Base-by-base conservation (phyloP, 257 asterid species). In the Coffea canephora region DNA sequence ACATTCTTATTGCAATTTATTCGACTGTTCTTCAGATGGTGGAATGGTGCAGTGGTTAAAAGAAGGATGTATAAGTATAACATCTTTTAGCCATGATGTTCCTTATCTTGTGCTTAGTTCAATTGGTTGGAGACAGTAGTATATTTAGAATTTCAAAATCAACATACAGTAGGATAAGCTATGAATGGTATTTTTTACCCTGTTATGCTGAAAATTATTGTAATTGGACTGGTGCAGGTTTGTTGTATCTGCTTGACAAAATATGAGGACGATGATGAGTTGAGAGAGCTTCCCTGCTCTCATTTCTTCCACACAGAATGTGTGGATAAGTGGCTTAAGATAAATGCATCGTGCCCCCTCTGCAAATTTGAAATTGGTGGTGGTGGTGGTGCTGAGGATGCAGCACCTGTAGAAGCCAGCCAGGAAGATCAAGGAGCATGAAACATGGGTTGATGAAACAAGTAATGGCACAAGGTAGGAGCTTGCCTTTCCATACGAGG, bases 271-370 rank as follows among this genome's bases (percentile, higher is more conserved):
- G 79, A 84, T 66, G 89, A 86, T 4, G 87, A 86, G 77, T 73
- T 86, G 81, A 86, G 89, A 77, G 89, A 86, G 80, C 67, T 86
- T 61, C 87, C 87, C 48, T 86, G 89, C 84, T 76, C 83, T 27
- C 89, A 86, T 79, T 86, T 84, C 86, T 86, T 86, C 81, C 89
- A 86, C 15, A 82, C 84, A 0, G 81, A 77, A 1, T 86, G 89
- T 39, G 89, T 86, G 69, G 89, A 86, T 49, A 86, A 86, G 77
- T 86, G 89, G 89, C 85, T 86, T 68, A 84, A 84, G 82, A 81
- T 86, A 74, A 86, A 84, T 57, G 87, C 87, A 8, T 79, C 87
- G 2, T 86, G 89, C 72, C 89, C 89, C 13, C 89, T 86, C 77
- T 86, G 89, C 25, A 86, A 86, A 77, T 77, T 36, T 70, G 87